A percentile compares a stretch with the other conserved stretches of the same genome.
These are phyloP conservation scores for Musa beccarii DNA, from an alignment of 176 grass and related monocot genomes.

Conservation along the genomic window DNA sequence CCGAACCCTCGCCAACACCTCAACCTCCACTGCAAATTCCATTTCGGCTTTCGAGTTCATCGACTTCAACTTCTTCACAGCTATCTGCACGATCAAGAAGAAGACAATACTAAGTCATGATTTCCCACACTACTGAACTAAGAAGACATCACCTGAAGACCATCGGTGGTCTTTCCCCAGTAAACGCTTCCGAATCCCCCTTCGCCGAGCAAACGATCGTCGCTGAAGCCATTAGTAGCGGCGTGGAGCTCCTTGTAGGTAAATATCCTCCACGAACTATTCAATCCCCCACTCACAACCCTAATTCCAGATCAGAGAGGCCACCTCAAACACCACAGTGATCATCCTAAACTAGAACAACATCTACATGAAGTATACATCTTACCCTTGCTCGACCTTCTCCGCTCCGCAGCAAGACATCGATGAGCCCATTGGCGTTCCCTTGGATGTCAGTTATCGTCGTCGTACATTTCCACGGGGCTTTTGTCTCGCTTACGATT, in stretches of 20 bases:
- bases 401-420: conserved; percentile 37
- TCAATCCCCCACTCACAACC: conserved; percentile 14
- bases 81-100: conserved; percentile 24
- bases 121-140: too few species aligned
- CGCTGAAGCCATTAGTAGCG: conserved; percentile 56
- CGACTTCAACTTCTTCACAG: conserved; percentile 61
- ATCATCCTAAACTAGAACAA: neutral
- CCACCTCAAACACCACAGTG: neutral
- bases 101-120: neutral
- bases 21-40: conserved; percentile 73
- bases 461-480: too few species aligned
- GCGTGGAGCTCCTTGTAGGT: conserved; percentile 57
- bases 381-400: conserved; percentile 34
- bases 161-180: conserved; percentile 54
- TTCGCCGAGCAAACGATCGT: conserved; percentile 63
- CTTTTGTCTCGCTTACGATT: too few species aligned
- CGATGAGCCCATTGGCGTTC: conserved; percentile 14
- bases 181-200: conserved; percentile 73
- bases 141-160: conserved; percentile 23
- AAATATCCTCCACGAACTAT: conserved; percentile 54
- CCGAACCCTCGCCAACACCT: conserved; percentile 51
- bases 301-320: conserved; percentile 2
- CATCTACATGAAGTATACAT: too few species aligned
- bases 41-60: conserved; percentile 66
- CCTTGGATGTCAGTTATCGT: too few species aligned